Evolutionary conservation across 257 asterid species (phyloP).

Genomic region (Euphrasia confusa): DNA sequence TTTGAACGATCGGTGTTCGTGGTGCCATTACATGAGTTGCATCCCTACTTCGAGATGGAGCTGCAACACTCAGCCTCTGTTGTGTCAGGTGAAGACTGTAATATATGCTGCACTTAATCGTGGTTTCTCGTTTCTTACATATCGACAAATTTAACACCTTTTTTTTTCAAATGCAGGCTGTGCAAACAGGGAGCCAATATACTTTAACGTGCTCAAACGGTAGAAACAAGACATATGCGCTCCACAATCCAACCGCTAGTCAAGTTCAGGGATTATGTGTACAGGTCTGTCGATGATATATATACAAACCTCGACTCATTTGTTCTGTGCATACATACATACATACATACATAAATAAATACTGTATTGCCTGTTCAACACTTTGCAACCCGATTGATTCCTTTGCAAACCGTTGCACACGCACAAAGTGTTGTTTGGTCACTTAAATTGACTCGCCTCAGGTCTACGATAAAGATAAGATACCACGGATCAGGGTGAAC

Average conservation of each 20-base stretch:
- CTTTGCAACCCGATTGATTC: too few relatives aligned
- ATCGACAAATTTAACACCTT: too few relatives aligned
- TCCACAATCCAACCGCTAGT: slow-evolving; percentile 38
- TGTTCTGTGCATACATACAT: too few relatives aligned
- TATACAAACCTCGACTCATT: not conserved
- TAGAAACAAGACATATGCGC: slow-evolving; percentile 37
- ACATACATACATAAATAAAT: too few relatives aligned
- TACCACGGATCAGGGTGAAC: too few relatives aligned
- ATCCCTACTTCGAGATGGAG: slow-evolving; percentile 73
- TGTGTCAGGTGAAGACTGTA: slow-evolving; percentile 47
- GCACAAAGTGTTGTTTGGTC: too few relatives aligned
- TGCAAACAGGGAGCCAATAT: slow-evolving; percentile 48
- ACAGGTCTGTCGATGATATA: slow-evolving; percentile 58
- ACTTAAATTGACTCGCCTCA: too few relatives aligned
- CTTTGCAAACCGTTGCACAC: too few relatives aligned
- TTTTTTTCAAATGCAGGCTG: slow-evolving; percentile 38
- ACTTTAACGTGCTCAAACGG: slow-evolving; percentile 56
- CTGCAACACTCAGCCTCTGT: slow-evolving; percentile 54
- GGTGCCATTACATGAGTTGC: slow-evolving; percentile 84
- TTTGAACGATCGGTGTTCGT: slow-evolving; percentile 64
- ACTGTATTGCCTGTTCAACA: too few relatives aligned
- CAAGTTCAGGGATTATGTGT: slow-evolving; percentile 64
- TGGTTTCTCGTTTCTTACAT: not conserved
- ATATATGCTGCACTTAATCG: not conserved
- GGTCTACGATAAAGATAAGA: too few relatives aligned